phyloP scores from a whole-genome alignment of 495 filamentous ascomycete species.

The Lasiosphaeriaceae sp. region DNA sequence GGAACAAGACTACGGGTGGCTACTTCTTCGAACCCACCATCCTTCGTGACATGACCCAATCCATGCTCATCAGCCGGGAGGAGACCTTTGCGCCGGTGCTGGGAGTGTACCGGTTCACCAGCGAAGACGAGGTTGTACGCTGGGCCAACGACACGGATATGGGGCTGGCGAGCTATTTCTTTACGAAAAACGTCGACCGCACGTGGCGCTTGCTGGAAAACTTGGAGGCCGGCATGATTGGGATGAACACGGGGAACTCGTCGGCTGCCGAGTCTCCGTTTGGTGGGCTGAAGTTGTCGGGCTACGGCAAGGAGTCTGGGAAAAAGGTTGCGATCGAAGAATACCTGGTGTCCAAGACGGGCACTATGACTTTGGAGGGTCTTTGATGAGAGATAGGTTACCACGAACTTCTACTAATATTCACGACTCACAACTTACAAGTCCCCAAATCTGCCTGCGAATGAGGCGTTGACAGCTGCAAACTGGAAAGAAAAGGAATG shows the following conservation, averaged over 20 bases:
- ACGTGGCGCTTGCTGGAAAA: conserved; percentile 69
- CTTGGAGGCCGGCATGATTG: conserved; percentile 73
- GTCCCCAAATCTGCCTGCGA: too few relatives aligned
- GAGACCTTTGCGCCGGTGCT: conserved; percentile 68
- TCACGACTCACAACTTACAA: too few relatives aligned
- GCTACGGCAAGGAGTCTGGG: conserved; percentile 66
- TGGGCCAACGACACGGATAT: conserved; percentile 63
- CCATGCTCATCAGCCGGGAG: conserved; percentile 63
- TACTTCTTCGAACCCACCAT: conserved; percentile 76
- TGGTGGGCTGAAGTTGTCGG: conserved; percentile 70
- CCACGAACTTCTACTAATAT: too few relatives aligned
- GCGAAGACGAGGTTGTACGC: conserved; percentile 62
- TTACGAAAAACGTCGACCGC: conserved; percentile 68
- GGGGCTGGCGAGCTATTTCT: conserved; percentile 69
- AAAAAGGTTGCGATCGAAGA: conserved; percentile 67
- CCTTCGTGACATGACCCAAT: conserved; percentile 53
- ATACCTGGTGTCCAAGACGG: conserved; percentile 62
- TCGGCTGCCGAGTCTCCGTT: conserved; percentile 67
- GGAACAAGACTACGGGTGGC: conserved; percentile 29
- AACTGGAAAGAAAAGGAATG: too few relatives aligned
- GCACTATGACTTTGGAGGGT: too few relatives aligned
- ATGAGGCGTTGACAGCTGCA: too few relatives aligned
- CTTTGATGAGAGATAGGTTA: too few relatives aligned
- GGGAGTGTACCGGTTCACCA: conserved; percentile 65
- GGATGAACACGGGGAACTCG: conserved; percentile 47